These are phyloP conservation scores for Ilex paraguariensis DNA, from an alignment of 305 asterid genomes.

Conservation along the genomic window DNA sequence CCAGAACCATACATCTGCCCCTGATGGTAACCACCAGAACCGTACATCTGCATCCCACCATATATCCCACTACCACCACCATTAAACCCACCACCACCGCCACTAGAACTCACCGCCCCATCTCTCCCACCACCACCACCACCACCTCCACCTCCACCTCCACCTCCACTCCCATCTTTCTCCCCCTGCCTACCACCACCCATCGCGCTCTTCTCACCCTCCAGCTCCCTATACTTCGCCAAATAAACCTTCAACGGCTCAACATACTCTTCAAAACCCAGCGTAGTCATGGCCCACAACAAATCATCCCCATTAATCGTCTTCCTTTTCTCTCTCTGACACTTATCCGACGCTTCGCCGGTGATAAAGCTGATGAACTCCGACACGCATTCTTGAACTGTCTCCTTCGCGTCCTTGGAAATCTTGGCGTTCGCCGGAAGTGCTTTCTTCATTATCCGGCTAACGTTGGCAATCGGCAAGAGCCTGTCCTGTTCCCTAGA, in stretches of 20 bases:
- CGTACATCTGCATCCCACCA: neutral
- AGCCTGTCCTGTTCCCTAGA: neutral
- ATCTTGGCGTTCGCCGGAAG: slow-evolving; percentile 1
- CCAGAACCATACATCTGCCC: neutral
- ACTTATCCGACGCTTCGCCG: slow-evolving; percentile 1
- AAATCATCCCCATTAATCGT: neutral
- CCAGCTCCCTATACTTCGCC: slow-evolving; percentile 1
- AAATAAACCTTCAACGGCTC: neutral
- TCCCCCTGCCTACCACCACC: neutral
- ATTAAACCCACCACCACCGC: too few relatives aligned
- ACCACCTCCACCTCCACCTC: neutral
- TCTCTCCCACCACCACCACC: neutral
- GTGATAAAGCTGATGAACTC: slow-evolving; percentile 2
- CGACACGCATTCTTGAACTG: neutral
- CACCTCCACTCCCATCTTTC: neutral
- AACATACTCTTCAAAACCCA: neutral
- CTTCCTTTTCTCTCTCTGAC: slow-evolving; percentile 2
- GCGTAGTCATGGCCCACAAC: neutral
- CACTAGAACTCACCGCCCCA: neutral
- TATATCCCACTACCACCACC: neutral
- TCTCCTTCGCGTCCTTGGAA: neutral
- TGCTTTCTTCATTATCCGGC: neutral
- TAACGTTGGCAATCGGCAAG: neutral
- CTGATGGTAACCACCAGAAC: too few relatives aligned
- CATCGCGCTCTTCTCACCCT: neutral